Conservation (phyloP, 1,139 yeast genomes). For the Trichomonascaceae sp. region DNA sequence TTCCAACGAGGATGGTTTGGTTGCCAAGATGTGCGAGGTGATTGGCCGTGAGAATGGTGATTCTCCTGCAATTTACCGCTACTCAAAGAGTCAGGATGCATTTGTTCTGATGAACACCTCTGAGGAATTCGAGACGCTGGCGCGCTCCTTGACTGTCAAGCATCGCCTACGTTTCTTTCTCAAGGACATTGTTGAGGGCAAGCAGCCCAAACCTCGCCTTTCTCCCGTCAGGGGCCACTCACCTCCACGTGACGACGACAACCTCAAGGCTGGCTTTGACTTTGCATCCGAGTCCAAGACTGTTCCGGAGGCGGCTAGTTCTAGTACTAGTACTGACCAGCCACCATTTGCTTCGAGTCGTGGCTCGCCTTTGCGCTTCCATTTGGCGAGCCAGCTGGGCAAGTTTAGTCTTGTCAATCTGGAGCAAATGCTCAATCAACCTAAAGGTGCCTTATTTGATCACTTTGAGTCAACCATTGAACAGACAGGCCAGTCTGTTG, state of each 20-base stretch:
- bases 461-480: neutral
- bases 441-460: neutral
- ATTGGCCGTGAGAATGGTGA: slow-evolving; percentile 1
- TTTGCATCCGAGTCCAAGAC: neutral
- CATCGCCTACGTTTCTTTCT: slow-evolving; percentile 14
- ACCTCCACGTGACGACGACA: slow-evolving; percentile 1
- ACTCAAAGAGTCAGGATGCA: slow-evolving; percentile 22
- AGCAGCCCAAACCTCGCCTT: neutral
- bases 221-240: neutral
- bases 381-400: neutral
- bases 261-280: neutral
- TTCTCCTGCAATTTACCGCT: slow-evolving; percentile 9
- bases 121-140: slow-evolving; percentile 34
- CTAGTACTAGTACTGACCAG: neutral
- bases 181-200: slow-evolving; percentile 1
- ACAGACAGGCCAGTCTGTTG: neutral
- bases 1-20: slow-evolving; percentile 1
- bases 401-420: neutral
- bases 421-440: neutral
- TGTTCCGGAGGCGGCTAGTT: neutral
- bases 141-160: slow-evolving; percentile 32
- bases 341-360: neutral
- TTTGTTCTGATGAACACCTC: slow-evolving; percentile 30
- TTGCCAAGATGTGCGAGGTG: neutral
- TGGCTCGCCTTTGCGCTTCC: neutral